Base-by-base conservation (phyloP, 2,329 filamentous ascomycete genomes). In the Arachnomyces sp. region DNA sequence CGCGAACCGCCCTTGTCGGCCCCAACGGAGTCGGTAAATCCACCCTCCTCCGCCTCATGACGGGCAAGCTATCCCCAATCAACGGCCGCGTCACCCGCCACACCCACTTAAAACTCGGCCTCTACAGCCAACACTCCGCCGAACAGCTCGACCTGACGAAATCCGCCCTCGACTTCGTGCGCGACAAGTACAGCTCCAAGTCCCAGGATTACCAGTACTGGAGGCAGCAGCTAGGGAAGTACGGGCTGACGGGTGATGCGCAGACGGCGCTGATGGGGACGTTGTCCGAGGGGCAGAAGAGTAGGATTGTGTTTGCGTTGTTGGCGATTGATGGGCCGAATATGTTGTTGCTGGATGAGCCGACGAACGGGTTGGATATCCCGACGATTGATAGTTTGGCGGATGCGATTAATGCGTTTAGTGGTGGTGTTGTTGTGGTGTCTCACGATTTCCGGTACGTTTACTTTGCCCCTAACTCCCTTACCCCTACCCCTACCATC, bases 1-100 rank as follows among this genome's bases (percentile, higher is more conserved):
- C 89, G 47, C 82, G 92, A 71, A 94, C 89, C 34, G 90, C 90
- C 35, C 82, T 98, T 46, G 92, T 98, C 61, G 92, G 92, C 45
- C 92, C 92, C 63, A 96, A 96, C 68, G 92, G 92, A 88, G 92
- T 96, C 44, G 92, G 92, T 65, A 98, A 98, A 74, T 96, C 92
- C 16, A 96, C 92, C 11, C 77, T 96, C 43, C 81, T 98, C 49
- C 84, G 86, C 53, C 80, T 98, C 53, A 96, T 98, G 86, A 96
- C 90, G 11, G 89, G 88, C 66, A 88, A 92, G 71, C 79, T 96
- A 39, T 88, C 81, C 25, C 84, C 92, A 33, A 94, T 86, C 32
- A 71, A 70, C 42, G 92, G 92, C 53, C 71, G 75, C 46, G 87
- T 98, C 50, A 84, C 81, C 51, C 82, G 89, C 49, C 93, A 98